These are phyloP conservation scores for Aphanomyces stellatus DNA, from an alignment of 352 stramenopile genomes.

Conservation along the genomic window DNA sequence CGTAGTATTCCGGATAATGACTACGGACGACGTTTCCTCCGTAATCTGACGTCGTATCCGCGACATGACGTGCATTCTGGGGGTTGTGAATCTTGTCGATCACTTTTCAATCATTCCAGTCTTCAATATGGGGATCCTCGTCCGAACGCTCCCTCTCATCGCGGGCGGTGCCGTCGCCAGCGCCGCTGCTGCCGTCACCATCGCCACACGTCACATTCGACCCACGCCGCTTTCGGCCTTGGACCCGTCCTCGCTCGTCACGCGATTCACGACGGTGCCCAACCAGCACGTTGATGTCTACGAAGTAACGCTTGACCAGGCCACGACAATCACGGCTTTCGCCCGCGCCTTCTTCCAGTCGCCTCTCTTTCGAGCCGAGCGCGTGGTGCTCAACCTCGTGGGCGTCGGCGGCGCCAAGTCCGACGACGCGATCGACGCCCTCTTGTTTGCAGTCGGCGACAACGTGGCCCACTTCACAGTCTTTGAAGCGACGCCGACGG, in stretches of 20 bases:
- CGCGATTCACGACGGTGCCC: background rate
- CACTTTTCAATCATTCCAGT: too few species aligned
- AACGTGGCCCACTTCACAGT: constrained; percentile 3
- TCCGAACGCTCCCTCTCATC: too few species aligned
- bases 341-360: constrained; percentile 5
- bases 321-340: background rate
- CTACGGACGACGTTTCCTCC: too few species aligned
- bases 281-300: constrained; percentile 1
- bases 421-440: background rate
- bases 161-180: too few species aligned
- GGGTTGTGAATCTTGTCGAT: too few species aligned
- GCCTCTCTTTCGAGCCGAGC: constrained; percentile 17
- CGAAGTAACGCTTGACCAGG: background rate
- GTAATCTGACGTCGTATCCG: too few species aligned
- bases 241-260: background rate
- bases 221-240: background rate
- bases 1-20: too few species aligned
- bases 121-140: too few species aligned
- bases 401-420: background rate
- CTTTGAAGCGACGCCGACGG: background rate
- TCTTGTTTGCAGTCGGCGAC: background rate
- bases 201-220: background rate
- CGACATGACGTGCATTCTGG: too few species aligned
- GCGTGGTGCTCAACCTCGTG: background rate
- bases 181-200: background rate